Conservation (phyloP, 2,329 filamentous ascomycete species). For the Colletotrichum tropicale region DNA sequence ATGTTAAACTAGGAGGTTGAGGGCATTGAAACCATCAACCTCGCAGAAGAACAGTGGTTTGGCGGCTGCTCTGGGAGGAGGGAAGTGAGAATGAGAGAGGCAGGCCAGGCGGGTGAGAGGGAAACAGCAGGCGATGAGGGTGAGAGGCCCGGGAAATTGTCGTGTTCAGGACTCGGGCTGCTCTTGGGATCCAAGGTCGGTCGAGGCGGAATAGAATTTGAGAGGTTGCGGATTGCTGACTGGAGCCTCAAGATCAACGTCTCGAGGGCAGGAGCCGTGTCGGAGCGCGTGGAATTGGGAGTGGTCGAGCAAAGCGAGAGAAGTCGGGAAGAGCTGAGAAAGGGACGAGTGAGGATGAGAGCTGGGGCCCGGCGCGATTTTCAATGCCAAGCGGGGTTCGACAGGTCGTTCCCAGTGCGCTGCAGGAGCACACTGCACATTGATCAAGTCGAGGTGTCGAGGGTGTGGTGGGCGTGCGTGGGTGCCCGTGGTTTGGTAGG, state of each 20-base stretch:
- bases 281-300: not conserved
- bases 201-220: not conserved
- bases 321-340: not conserved
- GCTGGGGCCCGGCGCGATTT: constrained; percentile 22
- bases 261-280: not conserved
- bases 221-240: not conserved
- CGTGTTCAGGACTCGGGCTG: not conserved
- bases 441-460: constrained; percentile 7
- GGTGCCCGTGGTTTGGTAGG: not conserved
- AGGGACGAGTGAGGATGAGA: not conserved
- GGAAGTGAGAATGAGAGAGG: not conserved
- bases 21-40: constrained; percentile 21
- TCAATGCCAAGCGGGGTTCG: constrained; percentile 24
- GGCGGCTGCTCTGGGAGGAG: not conserved
- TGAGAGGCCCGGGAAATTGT: not conserved
- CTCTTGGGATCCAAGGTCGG: not conserved
- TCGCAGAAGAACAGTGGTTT: not conserved
- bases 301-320: not conserved
- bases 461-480: not conserved
- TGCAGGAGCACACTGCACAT: constrained; percentile 10
- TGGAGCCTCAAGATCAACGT: not conserved
- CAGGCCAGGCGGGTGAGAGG: not conserved
- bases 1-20: constrained; percentile 35
- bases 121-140: not conserved
- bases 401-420: constrained; percentile 16